Evolutionary conservation across 805 yeast species (phyloP).

Genomic region (Ogataea henricii): DNA sequence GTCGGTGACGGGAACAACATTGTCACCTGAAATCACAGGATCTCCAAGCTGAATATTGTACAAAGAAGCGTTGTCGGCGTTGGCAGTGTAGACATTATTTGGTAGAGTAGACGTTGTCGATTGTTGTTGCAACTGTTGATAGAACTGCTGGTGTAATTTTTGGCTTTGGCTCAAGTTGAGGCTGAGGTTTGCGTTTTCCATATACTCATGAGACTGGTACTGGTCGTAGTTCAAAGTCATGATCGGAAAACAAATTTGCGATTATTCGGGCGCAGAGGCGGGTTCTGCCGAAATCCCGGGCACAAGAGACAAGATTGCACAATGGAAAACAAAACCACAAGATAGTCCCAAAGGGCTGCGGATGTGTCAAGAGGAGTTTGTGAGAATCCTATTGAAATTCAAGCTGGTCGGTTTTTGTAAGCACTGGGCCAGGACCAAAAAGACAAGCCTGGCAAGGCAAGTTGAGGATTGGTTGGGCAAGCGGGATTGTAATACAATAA

Average conservation of each 20-base stretch:
- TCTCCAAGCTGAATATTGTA: not conserved
- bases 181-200: not conserved
- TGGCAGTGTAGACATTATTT: constrained; percentile 1
- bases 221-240: constrained; percentile 6
- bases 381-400: not conserved
- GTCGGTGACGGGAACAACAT: not conserved
- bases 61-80: not conserved
- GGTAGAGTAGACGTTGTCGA: not conserved
- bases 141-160: not conserved
- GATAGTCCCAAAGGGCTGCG: not conserved
- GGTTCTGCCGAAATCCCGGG: constrained; percentile 5
- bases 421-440: too few relatives aligned
- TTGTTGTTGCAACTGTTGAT: not conserved
- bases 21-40: not conserved
- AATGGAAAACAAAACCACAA: not conserved
- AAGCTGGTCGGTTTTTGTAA: not conserved
- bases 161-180: not conserved
- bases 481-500: constrained; percentile 1
- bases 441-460: not conserved
- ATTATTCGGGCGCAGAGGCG: not conserved
- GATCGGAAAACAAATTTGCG: not conserved
- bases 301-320: constrained; percentile 1
- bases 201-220: not conserved
- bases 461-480: not conserved
- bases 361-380: not conserved